Conservation (phyloP, 768 basidiomycete species). For the Lactarius indigo region DNA sequence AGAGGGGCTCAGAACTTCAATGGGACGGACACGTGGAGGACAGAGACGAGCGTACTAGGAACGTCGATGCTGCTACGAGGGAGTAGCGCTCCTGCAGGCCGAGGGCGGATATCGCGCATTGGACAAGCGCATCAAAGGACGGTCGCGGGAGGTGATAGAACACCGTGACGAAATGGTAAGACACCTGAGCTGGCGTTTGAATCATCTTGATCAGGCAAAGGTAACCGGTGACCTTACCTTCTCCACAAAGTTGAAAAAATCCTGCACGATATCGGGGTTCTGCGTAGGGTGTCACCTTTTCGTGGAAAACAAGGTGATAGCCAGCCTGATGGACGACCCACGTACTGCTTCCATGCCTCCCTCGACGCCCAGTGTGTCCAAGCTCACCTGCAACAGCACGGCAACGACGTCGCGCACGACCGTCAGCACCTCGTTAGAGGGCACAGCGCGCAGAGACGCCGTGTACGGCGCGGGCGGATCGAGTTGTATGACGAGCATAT, state of each 20-base stretch:
- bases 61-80: constrained; percentile 75
- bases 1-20: background rate
- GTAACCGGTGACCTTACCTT: constrained; percentile 43
- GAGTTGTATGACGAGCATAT: constrained; percentile 77
- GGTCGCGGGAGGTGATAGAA: constrained; percentile 64
- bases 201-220: background rate
- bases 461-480: constrained; percentile 61
- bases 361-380: constrained; percentile 49
- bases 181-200: constrained; percentile 32
- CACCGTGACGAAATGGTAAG: constrained; percentile 55
- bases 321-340: constrained; percentile 11
- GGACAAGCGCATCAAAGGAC: constrained; percentile 63
- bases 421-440: constrained; percentile 50
- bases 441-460: constrained; percentile 47
- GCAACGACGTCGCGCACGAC: constrained; percentile 56
- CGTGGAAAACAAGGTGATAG: background rate
- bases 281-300: constrained; percentile 30
- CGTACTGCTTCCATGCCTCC: constrained; percentile 71
- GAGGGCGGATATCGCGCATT: constrained; percentile 63
- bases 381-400: constrained; percentile 53
- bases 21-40: background rate
- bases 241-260: constrained; percentile 82
- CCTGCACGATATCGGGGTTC: constrained; percentile 92
- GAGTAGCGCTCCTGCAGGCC: constrained; percentile 82
- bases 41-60: constrained; percentile 55